A percentile compares a stretch with the other conserved stretches of the same genome.
These are phyloP conservation scores for Fusarium sp. DNA, from an alignment of 2,329 filamentous ascomycete genomes.

Conservation along the genomic window DNA sequence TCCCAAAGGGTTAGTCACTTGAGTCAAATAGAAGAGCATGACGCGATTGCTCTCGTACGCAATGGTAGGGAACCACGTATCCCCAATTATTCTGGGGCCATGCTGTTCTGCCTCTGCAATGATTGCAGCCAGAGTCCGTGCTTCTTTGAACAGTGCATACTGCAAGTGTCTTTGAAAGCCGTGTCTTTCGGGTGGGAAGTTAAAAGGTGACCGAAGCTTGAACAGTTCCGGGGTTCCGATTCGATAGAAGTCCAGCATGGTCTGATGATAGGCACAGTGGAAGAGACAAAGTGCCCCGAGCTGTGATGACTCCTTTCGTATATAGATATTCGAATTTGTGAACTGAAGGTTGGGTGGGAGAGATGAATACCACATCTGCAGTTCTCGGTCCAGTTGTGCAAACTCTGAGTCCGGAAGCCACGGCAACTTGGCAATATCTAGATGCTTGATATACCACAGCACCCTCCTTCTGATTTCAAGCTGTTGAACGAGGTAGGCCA, in stretches of 20 bases:
- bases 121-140: slow-evolving; percentile 26
- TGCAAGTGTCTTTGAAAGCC: slow-evolving; percentile 16
- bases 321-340: slow-evolving; percentile 22
- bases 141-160: slow-evolving; percentile 11
- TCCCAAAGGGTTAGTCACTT: slow-evolving; percentile 9
- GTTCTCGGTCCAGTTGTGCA: slow-evolving; percentile 9
- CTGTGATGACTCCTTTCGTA: slow-evolving; percentile 30
- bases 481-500: slow-evolving; percentile 30
- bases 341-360: slow-evolving; percentile 29
- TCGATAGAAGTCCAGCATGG: slow-evolving; percentile 35
- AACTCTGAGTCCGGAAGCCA: slow-evolving; percentile 37
- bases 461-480: slow-evolving; percentile 31
- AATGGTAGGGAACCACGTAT: slow-evolving; percentile 36
- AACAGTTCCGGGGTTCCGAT: slow-evolving; percentile 32
- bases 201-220: slow-evolving; percentile 30
- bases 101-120: slow-evolving; percentile 32
- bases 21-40: slow-evolving; percentile 36
- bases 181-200: slow-evolving; percentile 25
- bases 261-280: slow-evolving; percentile 35
- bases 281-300: slow-evolving; percentile 34
- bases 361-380: slow-evolving; percentile 19
- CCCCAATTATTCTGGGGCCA: slow-evolving; percentile 22
- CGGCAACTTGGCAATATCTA: slow-evolving; percentile 24
- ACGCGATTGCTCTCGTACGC: slow-evolving; percentile 34
- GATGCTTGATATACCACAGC: slow-evolving; percentile 33